Base-by-base conservation (phyloP, 2,329 filamentous ascomycete species). In the Pestalotiopsis sp. region DNA sequence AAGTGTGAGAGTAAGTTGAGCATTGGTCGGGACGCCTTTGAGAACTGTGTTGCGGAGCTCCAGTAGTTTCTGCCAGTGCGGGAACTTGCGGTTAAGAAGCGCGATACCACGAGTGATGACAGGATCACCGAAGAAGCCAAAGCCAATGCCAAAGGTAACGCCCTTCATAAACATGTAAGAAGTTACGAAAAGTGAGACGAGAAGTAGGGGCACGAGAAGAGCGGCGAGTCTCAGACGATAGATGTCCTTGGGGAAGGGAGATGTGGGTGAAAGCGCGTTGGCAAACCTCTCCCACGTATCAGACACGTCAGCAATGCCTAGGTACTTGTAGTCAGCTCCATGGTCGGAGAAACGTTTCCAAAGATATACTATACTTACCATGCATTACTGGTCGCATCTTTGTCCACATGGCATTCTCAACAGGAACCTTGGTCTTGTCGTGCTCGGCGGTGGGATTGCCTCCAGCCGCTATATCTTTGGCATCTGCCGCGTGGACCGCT, bases 1-100 rank as follows among this genome's bases (percentile, higher is more conserved):
- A 1, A 97, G 85, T 0, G 93, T 97, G 36, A 97, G 83, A 0
- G 93, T 90, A 20, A 97, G 87, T 76, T 97, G 94, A 3, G 93
- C 93, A 76, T 97, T 96, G 1, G 93, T 97, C 0, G 94, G 94
- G 0, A 96, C 90, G 2, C 93, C 93, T 76, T 92, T 93, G 65
- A 97, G 87, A 1, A 96, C 78, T 0, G 92, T 93, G 73, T 94
- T 94, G 69, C 91, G 87, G 12, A 94, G 80, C 74, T 94, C 90
- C 17, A 95, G 83, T 6, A 93, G 83, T 73, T 91, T 92, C 74
- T 93, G 86, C 93, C 93, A 96, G 72, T 90, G 83, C 0, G 93
- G 93, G 72, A 90, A 86, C 6, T 78, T 80, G 7, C 80, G 81
- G 78, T 93, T 91, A 36, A 93, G 79, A 72, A 88, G 87, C 13